Evolutionary conservation across 805 yeast genomes (phyloP).

Genomic region (Candida maris): DNA sequence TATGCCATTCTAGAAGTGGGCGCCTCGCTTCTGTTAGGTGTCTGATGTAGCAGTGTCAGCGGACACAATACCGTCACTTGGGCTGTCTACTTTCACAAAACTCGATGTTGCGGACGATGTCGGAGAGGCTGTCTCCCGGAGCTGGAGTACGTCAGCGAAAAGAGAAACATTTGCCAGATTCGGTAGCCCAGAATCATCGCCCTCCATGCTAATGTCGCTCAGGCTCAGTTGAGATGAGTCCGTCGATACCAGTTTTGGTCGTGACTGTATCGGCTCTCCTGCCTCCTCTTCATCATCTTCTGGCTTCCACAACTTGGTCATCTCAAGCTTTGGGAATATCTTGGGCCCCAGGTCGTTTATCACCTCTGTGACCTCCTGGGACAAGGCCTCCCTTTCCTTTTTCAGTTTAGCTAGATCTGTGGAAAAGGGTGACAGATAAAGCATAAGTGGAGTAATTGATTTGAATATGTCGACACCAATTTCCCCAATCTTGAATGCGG

Average conservation of each 20-base stretch:
- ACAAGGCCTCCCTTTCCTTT: slow-evolving; percentile 55
- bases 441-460: slow-evolving; percentile 72
- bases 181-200: slow-evolving; percentile 18
- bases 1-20: no score
- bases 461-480: slow-evolving; percentile 88
- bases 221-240: slow-evolving; percentile 29
- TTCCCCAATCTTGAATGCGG: slow-evolving; percentile 88
- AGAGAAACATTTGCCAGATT: slow-evolving; percentile 32
- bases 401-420: slow-evolving; percentile 54
- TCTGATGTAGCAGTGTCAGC: neutral
- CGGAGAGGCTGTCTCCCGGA: slow-evolving; percentile 13
- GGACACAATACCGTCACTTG: neutral
- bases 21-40: no score
- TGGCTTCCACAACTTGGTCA: slow-evolving; percentile 15
- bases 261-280: slow-evolving; percentile 8
- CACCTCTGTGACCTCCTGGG: slow-evolving; percentile 71
- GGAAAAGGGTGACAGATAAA: slow-evolving; percentile 53
- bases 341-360: slow-evolving; percentile 82
- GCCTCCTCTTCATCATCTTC: slow-evolving; percentile 23
- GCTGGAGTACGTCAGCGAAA: slow-evolving; percentile 30
- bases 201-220: slow-evolving; percentile 15
- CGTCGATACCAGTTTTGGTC: slow-evolving; percentile 16
- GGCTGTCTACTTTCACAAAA: slow-evolving; percentile 13
- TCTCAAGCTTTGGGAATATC: slow-evolving; percentile 72
- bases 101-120: slow-evolving; percentile 11